phyloP scores from a whole-genome alignment of 23 red algal genomes.

The Agarophyton chilense region DNA sequence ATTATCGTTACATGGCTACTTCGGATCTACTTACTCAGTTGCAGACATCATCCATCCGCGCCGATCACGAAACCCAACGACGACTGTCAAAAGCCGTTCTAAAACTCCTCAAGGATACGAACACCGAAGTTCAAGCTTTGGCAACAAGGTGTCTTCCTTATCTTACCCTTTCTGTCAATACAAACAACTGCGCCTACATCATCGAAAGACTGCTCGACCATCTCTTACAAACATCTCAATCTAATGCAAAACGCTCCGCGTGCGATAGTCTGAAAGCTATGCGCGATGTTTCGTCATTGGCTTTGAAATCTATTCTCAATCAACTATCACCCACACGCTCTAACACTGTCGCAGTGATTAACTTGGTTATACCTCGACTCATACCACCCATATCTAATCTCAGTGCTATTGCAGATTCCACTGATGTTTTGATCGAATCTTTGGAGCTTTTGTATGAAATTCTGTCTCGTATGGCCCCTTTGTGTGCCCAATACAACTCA shows the following conservation, averaged over 20 bases:
- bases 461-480: conserved; percentile 35
- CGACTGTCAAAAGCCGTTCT: conserved; percentile 63
- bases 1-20: conserved; percentile 92
- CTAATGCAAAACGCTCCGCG: neutral
- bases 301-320: conserved; percentile 63
- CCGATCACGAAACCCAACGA: conserved; percentile 61
- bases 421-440: conserved; percentile 55
- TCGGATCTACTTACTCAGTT: conserved; percentile 86
- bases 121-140: conserved; percentile 88
- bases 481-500: conserved; percentile 20
- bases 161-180: conserved; percentile 52
- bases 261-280: conserved; percentile 58
- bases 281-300: conserved; percentile 71
- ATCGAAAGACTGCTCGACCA: conserved; percentile 64
- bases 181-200: conserved; percentile 43
- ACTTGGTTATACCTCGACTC: conserved; percentile 7
- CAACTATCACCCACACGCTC: conserved; percentile 29
- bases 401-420: conserved; percentile 5
- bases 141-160: conserved; percentile 79
- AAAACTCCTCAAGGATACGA: conserved; percentile 76
- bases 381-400: conserved; percentile 28
- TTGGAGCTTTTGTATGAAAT: conserved; percentile 78
- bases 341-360: conserved; percentile 13
- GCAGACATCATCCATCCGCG: conserved; percentile 31
- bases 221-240: conserved; percentile 1